Conservation (phyloP, 805 yeast genomes). For the Wickerhamomyces chaumierensis region DNA sequence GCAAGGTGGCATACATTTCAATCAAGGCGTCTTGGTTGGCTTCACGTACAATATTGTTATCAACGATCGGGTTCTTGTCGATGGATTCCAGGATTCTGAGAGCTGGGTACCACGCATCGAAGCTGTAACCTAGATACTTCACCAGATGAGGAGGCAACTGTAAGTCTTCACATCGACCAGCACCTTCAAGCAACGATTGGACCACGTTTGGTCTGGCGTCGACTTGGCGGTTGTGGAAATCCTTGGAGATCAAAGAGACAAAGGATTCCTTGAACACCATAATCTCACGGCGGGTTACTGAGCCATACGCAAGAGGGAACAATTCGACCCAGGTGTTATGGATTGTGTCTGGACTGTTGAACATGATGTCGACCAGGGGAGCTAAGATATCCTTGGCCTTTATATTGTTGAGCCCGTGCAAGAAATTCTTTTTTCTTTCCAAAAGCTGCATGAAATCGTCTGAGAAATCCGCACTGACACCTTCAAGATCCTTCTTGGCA, state of each 20-base stretch:
- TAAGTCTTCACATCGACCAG: constrained; percentile 58
- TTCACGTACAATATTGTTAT: constrained; percentile 67
- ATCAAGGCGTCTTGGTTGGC: constrained; percentile 83
- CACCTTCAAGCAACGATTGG: constrained; percentile 72
- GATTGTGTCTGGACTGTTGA: constrained; percentile 68
- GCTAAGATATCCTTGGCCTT: constrained; percentile 49
- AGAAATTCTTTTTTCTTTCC: constrained; percentile 23
- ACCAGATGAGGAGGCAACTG: constrained; percentile 91
- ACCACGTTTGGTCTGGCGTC: constrained; percentile 81
- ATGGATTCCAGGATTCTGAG: constrained; percentile 74
- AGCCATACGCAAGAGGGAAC: constrained; percentile 70
- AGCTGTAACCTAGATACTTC: constrained; percentile 77
- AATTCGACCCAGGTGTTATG: constrained; percentile 75
- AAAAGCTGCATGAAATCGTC: constrained; percentile 10
- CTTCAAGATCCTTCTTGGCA: constrained; percentile 17
- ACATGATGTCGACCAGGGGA: constrained; percentile 74
- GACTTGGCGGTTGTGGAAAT: constrained; percentile 85
- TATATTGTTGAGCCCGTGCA: constrained; percentile 20
- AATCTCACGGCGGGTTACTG: constrained; percentile 70
- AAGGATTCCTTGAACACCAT: constrained; percentile 76
- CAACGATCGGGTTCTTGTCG: constrained; percentile 44
- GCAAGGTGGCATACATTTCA: constrained; percentile 78
- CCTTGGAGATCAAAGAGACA: constrained; percentile 73
- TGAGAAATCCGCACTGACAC: constrained; percentile 13
- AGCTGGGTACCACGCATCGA: constrained; percentile 86